A percentile compares a stretch with the other conserved stretches of the same genome.
Conservation (phyloP, 495 filamentous ascomycete genomes). For the Annulohypoxylon bovei region DNA sequence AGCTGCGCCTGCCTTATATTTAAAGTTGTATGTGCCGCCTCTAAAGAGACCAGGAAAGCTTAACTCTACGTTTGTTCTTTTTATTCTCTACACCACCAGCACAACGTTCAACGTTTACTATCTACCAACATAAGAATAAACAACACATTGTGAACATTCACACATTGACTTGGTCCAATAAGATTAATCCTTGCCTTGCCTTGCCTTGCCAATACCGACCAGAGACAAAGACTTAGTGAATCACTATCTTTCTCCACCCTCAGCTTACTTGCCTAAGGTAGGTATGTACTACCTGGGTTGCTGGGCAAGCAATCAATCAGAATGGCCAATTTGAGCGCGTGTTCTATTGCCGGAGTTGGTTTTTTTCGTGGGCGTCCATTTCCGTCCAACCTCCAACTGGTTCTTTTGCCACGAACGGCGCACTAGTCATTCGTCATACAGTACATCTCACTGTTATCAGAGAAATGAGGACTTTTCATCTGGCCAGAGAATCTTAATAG, state of each 20-base stretch:
- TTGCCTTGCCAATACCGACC: neutral
- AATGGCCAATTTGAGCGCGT: constrained; percentile 29
- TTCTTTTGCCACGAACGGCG: constrained; percentile 26
- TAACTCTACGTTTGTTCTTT: neutral
- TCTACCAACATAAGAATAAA: neutral
- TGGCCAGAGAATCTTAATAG: constrained; percentile 5
- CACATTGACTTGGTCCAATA: neutral
- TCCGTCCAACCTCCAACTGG: neutral
- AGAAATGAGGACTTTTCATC: neutral
- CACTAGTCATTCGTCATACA: constrained; percentile 2
- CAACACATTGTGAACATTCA: neutral
- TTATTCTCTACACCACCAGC: neutral
- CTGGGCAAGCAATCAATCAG: constrained; percentile 15
- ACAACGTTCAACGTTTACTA: neutral
- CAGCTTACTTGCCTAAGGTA: constrained; percentile 10
- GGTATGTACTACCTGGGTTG: neutral
- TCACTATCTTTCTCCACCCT: constrained; percentile 12
- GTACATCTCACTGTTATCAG: neutral
- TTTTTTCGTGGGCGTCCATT: constrained; percentile 11
- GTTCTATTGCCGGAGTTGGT: constrained; percentile 30
- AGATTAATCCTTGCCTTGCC: neutral
- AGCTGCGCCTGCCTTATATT: neutral
- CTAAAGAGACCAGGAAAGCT: neutral
- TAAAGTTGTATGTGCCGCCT: constrained; percentile 3
- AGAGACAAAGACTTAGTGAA: constrained; percentile 5